phyloP scores from a whole-genome alignment of 2,329 filamentous ascomycete genomes.

The Lasiodiplodia sp. region DNA sequence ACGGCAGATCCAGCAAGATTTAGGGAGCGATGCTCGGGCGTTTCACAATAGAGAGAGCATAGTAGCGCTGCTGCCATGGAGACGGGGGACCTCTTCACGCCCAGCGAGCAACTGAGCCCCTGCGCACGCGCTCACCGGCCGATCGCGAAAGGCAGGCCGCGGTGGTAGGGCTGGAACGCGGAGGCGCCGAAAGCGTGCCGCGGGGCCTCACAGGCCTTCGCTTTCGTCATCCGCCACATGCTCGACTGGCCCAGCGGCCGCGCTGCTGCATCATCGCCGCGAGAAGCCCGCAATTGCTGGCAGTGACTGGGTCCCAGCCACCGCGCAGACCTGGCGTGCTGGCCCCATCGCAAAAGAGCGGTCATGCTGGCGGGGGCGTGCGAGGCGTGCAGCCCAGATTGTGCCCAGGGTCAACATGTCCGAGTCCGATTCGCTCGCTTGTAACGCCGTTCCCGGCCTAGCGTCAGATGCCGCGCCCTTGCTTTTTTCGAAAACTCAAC shows the following conservation, averaged over 20 bases:
- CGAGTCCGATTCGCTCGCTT: slow-evolving; percentile 25
- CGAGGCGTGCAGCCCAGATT: slow-evolving; percentile 21
- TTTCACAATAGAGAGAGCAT: slow-evolving; percentile 27
- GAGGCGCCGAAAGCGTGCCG: slow-evolving; percentile 10
- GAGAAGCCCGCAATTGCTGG: not conserved
- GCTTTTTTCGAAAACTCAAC: slow-evolving; percentile 31
- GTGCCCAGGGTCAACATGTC: slow-evolving; percentile 3
- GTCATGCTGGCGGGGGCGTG: slow-evolving; percentile 27
- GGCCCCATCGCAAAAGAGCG: slow-evolving; percentile 16
- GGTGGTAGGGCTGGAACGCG: slow-evolving; percentile 29
- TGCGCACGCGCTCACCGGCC: slow-evolving; percentile 23
- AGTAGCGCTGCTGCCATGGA: slow-evolving; percentile 29
- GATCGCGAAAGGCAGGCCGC: slow-evolving; percentile 17
- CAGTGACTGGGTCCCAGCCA: slow-evolving; percentile 14
- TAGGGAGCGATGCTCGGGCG: slow-evolving; percentile 30
- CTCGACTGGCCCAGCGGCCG: slow-evolving; percentile 3
- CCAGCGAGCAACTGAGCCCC: slow-evolving; percentile 5
- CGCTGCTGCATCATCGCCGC: slow-evolving; percentile 17
- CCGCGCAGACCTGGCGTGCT: slow-evolving; percentile 1
- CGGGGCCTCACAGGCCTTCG: slow-evolving; percentile 1
- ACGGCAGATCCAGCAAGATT: slow-evolving; percentile 25
- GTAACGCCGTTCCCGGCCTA: slow-evolving; percentile 1
- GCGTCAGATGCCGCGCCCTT: not conserved
- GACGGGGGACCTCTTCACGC: slow-evolving; percentile 23
- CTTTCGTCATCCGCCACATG: slow-evolving; percentile 11